phyloP scores from a whole-genome alignment of 2,329 filamentous ascomycete species.

The Fusarium coffeatum region DNA sequence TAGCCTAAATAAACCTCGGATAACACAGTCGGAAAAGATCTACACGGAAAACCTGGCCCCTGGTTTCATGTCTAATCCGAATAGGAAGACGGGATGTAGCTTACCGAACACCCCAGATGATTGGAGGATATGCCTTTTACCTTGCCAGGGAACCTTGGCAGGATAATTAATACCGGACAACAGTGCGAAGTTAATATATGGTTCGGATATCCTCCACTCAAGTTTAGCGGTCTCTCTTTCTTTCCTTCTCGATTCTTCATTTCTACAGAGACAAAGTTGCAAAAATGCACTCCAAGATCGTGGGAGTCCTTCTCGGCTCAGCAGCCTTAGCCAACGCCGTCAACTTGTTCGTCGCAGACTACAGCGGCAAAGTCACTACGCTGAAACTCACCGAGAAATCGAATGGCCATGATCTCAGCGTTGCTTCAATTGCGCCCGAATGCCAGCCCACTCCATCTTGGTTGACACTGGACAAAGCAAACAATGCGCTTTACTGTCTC shows the following conservation, averaged over 20 bases:
- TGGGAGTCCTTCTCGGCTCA: constrained; percentile 10
- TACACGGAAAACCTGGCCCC: constrained; percentile 4
- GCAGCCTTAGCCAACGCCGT: constrained; percentile 29
- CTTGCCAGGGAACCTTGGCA: background rate
- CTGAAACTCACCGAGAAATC: constrained; percentile 16
- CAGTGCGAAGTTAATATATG: background rate
- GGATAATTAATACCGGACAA: background rate
- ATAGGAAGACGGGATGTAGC: constrained; percentile 9
- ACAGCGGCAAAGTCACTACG: constrained; percentile 38
- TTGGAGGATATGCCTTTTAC: constrained; percentile 19
- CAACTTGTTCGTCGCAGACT: constrained; percentile 41
- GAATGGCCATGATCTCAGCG: constrained; percentile 9
- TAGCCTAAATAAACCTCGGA: constrained; percentile 16
- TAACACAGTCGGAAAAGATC: constrained; percentile 15
- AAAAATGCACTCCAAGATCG: constrained; percentile 5
- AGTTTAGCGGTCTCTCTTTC: no score
- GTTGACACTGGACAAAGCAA: constrained; percentile 32
- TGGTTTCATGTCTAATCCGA: constrained; percentile 16
- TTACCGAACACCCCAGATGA: background rate
- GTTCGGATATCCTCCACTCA: background rate
- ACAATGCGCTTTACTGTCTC: constrained; percentile 39
- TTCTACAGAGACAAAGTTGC: background rate
- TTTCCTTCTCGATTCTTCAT: no score
- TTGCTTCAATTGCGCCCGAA: constrained; percentile 21
- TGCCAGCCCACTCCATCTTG: constrained; percentile 36